Evolutionary conservation across 257 asterid genomes (phyloP).

Genomic region (Scutellaria minor): DNA sequence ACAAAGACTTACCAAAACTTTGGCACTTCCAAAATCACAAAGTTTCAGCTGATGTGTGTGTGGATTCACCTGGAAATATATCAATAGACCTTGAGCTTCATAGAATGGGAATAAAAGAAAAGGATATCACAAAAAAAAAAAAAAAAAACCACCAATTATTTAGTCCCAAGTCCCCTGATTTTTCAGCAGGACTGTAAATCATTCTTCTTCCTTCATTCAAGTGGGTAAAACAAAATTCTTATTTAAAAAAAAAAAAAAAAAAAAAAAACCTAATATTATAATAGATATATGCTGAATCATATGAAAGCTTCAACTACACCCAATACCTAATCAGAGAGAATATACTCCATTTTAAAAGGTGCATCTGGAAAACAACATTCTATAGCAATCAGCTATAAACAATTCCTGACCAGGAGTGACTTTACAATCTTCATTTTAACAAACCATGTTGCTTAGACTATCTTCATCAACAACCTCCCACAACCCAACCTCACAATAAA

Average conservation of each 20-base stretch:
- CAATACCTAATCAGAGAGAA: neutral
- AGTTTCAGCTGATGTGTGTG: slow-evolving; percentile 94
- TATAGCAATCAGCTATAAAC: neutral
- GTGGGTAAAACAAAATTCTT: neutral
- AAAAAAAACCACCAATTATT: slow-evolving; percentile 25
- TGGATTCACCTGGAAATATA: slow-evolving; percentile 84
- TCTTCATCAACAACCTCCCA: too few relatives aligned
- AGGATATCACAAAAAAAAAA: neutral
- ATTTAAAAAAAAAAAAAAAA: neutral
- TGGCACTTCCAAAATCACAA: slow-evolving; percentile 98
- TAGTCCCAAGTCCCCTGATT: neutral
- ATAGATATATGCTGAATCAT: neutral
- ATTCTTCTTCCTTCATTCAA: slow-evolving; percentile 6
- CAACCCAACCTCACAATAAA: too few relatives aligned
- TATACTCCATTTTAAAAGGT: neutral
- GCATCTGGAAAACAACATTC: neutral
- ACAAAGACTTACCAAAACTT: slow-evolving; percentile 77
- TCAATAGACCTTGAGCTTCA: slow-evolving; percentile 37
- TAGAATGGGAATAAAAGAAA: slow-evolving; percentile 22
- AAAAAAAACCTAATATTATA: neutral
- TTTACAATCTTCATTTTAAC: neutral
- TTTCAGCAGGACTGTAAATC: slow-evolving; percentile 12
- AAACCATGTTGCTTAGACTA: slow-evolving; percentile 14
- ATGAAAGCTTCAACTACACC: neutral
- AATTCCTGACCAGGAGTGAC: slow-evolving; percentile 4